Percentiles rank a stretch among this genome's conserved stretches.
These are phyloP conservation scores for Spinellus fusiger DNA, from an alignment of 192 early-diverging fungal species.

Conservation along the genomic window DNA sequence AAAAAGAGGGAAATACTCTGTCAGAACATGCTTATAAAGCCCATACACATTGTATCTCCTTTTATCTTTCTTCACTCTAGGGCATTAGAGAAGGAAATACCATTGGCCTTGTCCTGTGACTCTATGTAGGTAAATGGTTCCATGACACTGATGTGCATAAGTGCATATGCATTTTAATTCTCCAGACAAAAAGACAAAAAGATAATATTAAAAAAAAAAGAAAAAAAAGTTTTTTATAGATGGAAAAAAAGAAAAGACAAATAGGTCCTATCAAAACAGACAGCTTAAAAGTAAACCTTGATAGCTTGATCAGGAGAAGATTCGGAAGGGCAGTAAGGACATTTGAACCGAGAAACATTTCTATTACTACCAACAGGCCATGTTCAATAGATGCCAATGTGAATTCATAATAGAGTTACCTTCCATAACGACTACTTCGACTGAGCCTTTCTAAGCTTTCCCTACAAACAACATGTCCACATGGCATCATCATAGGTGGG, in stretches of 20 bases:
- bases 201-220: neutral
- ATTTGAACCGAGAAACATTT: slow-evolving; percentile 75
- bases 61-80: too few species aligned
- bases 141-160: too few species aligned
- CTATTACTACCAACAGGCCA: neutral
- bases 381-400: neutral
- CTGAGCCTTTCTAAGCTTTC: slow-evolving; percentile 82
- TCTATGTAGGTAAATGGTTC: too few species aligned
- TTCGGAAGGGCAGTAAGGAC: slow-evolving; percentile 94
- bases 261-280: too few species aligned
- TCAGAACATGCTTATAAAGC: too few species aligned
- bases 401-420: neutral
- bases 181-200: neutral
- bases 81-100: too few species aligned
- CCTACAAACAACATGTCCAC: slow-evolving; percentile 94
- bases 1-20: too few species aligned
- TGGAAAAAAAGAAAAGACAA: too few species aligned
- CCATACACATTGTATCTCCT: too few species aligned
- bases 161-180: too few species aligned
- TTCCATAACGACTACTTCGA: slow-evolving; percentile 54
- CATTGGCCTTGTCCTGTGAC: too few species aligned
- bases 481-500: slow-evolving; percentile 96
- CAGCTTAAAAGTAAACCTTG: slow-evolving; percentile 79
- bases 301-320: slow-evolving; percentile 71
- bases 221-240: slow-evolving; percentile 10